A percentile compares a stretch with the other conserved stretches of the same genome.
These are phyloP conservation scores for Lasiosphaeriaceae sp. DNA, from an alignment of 495 filamentous ascomycete species.

Conservation along the genomic window DNA sequence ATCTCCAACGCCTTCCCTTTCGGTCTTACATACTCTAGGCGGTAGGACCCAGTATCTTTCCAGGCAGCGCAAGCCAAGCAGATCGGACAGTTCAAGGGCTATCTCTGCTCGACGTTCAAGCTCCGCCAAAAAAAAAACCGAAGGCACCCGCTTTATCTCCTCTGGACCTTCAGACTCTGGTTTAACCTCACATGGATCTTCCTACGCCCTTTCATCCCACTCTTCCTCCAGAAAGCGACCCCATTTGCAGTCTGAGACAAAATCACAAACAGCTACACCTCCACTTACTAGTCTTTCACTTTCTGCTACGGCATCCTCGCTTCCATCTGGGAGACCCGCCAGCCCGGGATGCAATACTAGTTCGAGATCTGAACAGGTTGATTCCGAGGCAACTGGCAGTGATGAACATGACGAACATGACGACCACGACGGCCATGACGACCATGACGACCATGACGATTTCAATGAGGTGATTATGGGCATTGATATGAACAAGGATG, in stretches of 20 bases:
- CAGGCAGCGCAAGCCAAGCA: no score
- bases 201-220: not conserved
- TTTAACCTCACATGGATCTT: not conserved
- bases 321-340: not conserved
- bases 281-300: not conserved
- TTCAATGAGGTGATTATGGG: conserved; percentile 80
- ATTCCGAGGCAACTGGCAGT: not conserved
- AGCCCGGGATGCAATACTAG: not conserved
- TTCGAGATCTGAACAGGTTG: not conserved
- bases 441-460: conserved; percentile 48
- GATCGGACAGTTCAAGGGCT: no score
- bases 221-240: not conserved
- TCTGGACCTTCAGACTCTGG: not conserved
- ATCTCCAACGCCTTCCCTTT: no score
- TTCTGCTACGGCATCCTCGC: not conserved
- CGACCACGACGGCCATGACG: no score
- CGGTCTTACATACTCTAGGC: no score
- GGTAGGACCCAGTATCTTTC: no score
- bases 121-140: not conserved
- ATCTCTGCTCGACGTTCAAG: not conserved
- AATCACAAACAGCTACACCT: not conserved
- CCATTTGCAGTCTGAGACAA: not conserved
- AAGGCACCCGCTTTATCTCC: not conserved
- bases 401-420: conserved; percentile 48
- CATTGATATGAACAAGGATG: conserved; percentile 68